Evolutionary conservation across 2,329 filamentous ascomycete genomes (phyloP).

Genomic region (Beauveria brongniartii): DNA sequence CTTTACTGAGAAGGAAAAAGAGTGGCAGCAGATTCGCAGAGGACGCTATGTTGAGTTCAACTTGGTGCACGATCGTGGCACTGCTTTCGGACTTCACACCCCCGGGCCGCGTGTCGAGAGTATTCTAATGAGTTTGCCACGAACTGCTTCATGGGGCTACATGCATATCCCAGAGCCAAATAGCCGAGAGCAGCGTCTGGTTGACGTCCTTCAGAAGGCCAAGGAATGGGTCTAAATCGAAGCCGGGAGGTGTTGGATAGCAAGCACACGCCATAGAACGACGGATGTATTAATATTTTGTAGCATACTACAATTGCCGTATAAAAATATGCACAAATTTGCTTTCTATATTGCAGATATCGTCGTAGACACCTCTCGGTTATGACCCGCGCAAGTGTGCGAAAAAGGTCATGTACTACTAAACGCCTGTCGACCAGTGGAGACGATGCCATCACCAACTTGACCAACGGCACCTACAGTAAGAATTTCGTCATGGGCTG

Average conservation of each 20-base stretch:
- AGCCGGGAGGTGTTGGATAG: background rate
- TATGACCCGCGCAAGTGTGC: background rate
- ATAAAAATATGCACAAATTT: background rate
- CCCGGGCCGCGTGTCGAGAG: constrained; percentile 89
- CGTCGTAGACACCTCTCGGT: too few species aligned
- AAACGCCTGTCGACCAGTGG: background rate
- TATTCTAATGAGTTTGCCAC: constrained; percentile 91
- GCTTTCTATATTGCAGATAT: background rate
- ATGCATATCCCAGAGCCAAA: constrained; percentile 80
- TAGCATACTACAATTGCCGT: background rate
- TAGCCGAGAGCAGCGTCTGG: constrained; percentile 68
- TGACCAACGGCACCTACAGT: background rate
- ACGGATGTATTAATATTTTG: constrained; percentile 2
- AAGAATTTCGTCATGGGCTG: background rate
- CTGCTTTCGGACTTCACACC: constrained; percentile 87
- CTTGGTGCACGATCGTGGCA: constrained; percentile 91
- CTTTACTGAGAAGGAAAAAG: constrained; percentile 76
- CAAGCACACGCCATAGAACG: background rate
- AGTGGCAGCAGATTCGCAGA: constrained; percentile 90
- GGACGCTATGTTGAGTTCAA: constrained; percentile 99
- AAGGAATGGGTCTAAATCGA: constrained; percentile 54
- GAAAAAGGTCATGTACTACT: background rate
- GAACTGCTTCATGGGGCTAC: constrained; percentile 91
- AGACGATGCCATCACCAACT: background rate
- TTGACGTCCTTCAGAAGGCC: constrained; percentile 61